These are phyloP conservation scores for Pelomyxa schiedti DNA, from an alignment of 78 protist genomes.

Conservation along the genomic window DNA sequence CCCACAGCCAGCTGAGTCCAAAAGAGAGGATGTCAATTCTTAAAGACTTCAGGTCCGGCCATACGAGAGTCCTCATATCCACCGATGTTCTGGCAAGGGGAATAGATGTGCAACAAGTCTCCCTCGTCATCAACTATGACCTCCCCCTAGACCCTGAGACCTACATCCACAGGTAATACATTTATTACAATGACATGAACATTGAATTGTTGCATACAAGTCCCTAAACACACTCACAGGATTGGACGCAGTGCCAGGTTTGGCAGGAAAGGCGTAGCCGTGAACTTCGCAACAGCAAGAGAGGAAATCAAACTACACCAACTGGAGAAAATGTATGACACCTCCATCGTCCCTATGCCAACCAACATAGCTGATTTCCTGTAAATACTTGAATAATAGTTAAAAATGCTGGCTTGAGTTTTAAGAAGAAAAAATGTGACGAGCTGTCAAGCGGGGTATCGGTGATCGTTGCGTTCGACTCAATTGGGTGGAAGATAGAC, in stretches of 20 bases:
- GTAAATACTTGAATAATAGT: too few relatives aligned
- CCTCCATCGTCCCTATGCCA: conserved; percentile 96
- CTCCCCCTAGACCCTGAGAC: conserved; percentile 95
- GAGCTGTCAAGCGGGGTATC: too few relatives aligned
- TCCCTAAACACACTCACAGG: too few relatives aligned
- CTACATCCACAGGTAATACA: conserved; percentile 98
- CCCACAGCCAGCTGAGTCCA: conserved; percentile 96
- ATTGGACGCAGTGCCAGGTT: conserved; percentile 97
- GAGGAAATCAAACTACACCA: conserved; percentile 87
- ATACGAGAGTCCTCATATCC: conserved; percentile 94
- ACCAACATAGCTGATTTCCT: conserved; percentile 38
- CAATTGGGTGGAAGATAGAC: too few relatives aligned
- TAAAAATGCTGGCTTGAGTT: too few relatives aligned
- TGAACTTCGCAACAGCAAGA: conserved; percentile 89
- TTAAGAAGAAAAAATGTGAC: too few relatives aligned
- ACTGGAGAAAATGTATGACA: conserved; percentile 81
- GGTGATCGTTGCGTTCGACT: too few relatives aligned
- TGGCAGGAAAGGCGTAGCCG: conserved; percentile 98
- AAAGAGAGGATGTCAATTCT: conserved; percentile 92
- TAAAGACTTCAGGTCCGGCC: conserved; percentile 90
- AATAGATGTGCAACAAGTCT: conserved; percentile 96
- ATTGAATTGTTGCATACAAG: too few relatives aligned
- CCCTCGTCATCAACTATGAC: conserved; percentile 97
- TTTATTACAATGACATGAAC: too few relatives aligned
- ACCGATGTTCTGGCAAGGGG: conserved; percentile 99